These are phyloP conservation scores for Auriscalpium orientale DNA, from an alignment of 768 basidiomycete species.

Conservation along the genomic window DNA sequence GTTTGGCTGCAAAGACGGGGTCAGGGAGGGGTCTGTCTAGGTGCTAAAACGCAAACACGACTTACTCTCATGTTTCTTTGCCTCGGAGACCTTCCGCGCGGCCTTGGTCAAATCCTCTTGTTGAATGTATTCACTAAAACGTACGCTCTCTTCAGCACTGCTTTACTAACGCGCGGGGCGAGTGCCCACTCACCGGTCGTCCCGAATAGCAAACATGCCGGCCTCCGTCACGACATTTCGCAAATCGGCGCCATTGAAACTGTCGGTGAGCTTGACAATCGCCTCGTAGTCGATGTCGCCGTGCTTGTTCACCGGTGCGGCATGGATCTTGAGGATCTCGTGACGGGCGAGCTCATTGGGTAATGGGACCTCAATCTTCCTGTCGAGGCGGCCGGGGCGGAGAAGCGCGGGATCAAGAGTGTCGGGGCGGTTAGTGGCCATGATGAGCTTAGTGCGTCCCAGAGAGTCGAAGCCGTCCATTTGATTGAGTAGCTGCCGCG, in stretches of 20 bases:
- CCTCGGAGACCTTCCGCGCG: conserved; percentile 88
- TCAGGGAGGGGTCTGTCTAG: background rate
- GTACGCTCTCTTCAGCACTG: background rate
- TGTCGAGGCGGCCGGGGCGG: conserved; percentile 90
- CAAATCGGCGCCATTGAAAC: conserved; percentile 95
- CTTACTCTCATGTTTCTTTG: conserved; percentile 97
- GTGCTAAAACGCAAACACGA: conserved; percentile 1
- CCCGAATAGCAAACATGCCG: conserved; percentile 98
- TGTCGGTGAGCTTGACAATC: conserved; percentile 92
- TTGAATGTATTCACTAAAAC: conserved; percentile 69
- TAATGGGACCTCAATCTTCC: conserved; percentile 96
- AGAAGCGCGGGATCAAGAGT: conserved; percentile 95
- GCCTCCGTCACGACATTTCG: conserved; percentile 93
- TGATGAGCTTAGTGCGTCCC: conserved; percentile 92
- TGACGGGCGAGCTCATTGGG: conserved; percentile 95
- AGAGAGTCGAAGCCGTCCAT: conserved; percentile 99
- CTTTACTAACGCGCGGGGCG: background rate
- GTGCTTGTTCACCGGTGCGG: conserved; percentile 86
- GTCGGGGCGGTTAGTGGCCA: conserved; percentile 99
- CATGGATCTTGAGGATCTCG: conserved; percentile 97
- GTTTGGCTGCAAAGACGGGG: background rate
- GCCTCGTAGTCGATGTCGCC: conserved; percentile 98
- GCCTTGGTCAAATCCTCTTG: conserved; percentile 98
- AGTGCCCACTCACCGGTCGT: conserved; percentile 61
- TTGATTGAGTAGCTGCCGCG: conserved; percentile 80